phyloP scores from a whole-genome alignment of 495 filamentous ascomycete species.

The Trichoderma parareesei region DNA sequence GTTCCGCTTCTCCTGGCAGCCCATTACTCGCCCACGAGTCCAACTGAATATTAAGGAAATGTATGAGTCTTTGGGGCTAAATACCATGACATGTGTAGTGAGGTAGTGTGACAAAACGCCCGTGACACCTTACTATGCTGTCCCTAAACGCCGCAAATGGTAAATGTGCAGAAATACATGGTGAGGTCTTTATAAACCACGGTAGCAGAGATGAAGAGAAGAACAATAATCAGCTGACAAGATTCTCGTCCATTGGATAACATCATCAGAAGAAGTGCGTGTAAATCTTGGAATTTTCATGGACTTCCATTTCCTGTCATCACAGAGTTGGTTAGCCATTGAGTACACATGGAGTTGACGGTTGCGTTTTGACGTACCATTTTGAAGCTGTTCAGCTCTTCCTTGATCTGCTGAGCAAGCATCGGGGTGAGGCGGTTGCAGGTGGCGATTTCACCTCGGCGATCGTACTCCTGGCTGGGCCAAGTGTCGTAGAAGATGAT shows the following conservation, averaged over 20 bases:
- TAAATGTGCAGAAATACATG: constrained; percentile 36
- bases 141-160: constrained; percentile 27
- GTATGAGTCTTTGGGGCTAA: not conserved
- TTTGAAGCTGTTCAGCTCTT: constrained; percentile 98
- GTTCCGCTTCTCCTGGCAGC: not conserved
- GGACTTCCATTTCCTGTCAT: constrained; percentile 95
- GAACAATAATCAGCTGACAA: constrained; percentile 25
- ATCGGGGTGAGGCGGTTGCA: constrained; percentile 97
- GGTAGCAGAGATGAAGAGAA: constrained; percentile 20
- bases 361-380: constrained; percentile 54
- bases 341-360: not conserved
- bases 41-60: constrained; percentile 8
- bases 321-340: constrained; percentile 22
- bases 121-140: constrained; percentile 47
- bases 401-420: constrained; percentile 98
- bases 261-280: constrained; percentile 91
- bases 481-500: constrained; percentile 95
- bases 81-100: constrained; percentile 8
- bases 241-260: constrained; percentile 11
- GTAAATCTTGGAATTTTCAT: constrained; percentile 96
- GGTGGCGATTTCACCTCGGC: constrained; percentile 90
- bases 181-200: constrained; percentile 21
- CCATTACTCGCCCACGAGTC: constrained; percentile 1
- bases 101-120: constrained; percentile 25
- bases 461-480: constrained; percentile 92